phyloP scores from a whole-genome alignment of 495 filamentous ascomycete species.

The Aspergillus baeticus region DNA sequence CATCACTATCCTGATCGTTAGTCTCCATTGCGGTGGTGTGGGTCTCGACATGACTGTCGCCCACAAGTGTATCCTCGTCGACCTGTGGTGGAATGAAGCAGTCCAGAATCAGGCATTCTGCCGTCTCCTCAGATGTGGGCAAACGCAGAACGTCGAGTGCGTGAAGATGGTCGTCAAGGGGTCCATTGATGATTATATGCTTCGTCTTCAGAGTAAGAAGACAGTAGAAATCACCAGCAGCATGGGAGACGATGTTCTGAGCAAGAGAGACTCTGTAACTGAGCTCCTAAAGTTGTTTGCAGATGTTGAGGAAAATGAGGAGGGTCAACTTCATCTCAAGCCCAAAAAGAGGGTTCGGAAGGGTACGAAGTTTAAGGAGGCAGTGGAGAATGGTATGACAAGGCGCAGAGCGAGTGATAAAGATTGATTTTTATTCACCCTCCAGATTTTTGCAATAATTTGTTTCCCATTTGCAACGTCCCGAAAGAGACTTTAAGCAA shows the following conservation, averaged over 20 bases:
- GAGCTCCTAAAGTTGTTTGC: conserved; percentile 20
- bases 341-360: background rate
- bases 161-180: conserved; percentile 49
- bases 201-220: conserved; percentile 35
- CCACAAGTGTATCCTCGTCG: conserved; percentile 56
- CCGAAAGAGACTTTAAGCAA: too few relatives aligned
- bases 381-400: background rate
- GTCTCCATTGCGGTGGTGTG: conserved; percentile 44
- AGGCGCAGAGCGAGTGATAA: too few relatives aligned
- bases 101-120: conserved; percentile 57
- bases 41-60: conserved; percentile 55
- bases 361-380: background rate
- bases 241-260: conserved; percentile 26
- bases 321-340: background rate
- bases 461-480: too few relatives aligned
- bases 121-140: conserved; percentile 63
- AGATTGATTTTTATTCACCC: too few relatives aligned
- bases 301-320: background rate
- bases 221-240: conserved; percentile 22
- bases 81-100: conserved; percentile 61
- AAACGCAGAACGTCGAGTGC: conserved; percentile 52
- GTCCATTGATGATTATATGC: conserved; percentile 52
- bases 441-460: too few relatives aligned
- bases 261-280: conserved; percentile 1
- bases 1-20: conserved; percentile 40